Evolutionary conservation across 441 rosid genomes (phyloP).

Genomic region (Dalechampia spathulata): DNA sequence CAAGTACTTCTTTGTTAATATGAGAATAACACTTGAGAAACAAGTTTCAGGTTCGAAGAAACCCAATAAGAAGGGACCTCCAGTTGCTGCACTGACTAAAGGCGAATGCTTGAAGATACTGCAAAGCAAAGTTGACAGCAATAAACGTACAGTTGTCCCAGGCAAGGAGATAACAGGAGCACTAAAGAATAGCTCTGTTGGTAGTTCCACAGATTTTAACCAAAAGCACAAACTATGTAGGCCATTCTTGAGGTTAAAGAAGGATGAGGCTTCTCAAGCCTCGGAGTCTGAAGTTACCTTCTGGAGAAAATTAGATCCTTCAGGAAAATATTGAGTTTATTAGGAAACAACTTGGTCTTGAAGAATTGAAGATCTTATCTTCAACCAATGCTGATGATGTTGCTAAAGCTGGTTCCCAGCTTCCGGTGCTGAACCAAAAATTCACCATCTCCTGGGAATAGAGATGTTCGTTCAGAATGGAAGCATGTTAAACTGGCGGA

Average conservation of each 20-base stretch:
- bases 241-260: constrained; percentile 91
- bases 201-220: constrained; percentile 49
- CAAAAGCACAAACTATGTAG: constrained; percentile 64
- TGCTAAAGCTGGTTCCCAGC: constrained; percentile 48
- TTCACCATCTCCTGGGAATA: constrained; percentile 81
- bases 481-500: too few species aligned
- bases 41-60: constrained; percentile 60
- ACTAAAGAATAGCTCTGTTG: constrained; percentile 41
- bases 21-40: constrained; percentile 76
- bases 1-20: constrained; percentile 60
- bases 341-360: constrained; percentile 69
- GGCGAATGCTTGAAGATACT: constrained; percentile 56
- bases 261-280: constrained; percentile 63
- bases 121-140: constrained; percentile 44
- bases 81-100: constrained; percentile 37
- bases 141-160: constrained; percentile 36
- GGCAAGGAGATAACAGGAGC: constrained; percentile 46
- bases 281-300: constrained; percentile 66
- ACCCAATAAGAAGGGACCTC: constrained; percentile 48
- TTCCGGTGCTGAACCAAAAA: constrained; percentile 45
- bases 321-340: constrained; percentile 65
- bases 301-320: constrained; percentile 62
- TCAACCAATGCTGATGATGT: constrained; percentile 19
- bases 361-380: constrained; percentile 38
- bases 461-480: too few species aligned